A percentile compares a stretch with the other conserved stretches of the same genome.
Evolutionary conservation across 2,329 filamentous ascomycete genomes (phyloP).

Genomic region (Westerdykella sp.): DNA sequence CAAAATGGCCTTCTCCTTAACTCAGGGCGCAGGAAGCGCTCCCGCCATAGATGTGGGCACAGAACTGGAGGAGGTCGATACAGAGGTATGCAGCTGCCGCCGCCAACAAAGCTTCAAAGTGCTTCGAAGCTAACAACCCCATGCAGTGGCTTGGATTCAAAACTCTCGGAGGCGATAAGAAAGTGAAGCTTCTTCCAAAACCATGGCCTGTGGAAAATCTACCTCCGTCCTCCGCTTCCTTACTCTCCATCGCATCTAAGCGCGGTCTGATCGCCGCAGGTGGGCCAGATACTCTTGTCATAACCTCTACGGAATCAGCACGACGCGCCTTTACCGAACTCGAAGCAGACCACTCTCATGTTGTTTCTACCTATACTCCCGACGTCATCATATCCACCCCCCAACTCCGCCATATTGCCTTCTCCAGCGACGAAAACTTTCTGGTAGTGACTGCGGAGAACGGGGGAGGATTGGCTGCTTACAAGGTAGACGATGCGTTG

Average conservation of each 20-base stretch:
- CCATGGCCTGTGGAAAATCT: constrained; percentile 65
- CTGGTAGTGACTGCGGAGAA: constrained; percentile 76
- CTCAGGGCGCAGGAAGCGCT: constrained; percentile 39
- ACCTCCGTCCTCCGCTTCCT: constrained; percentile 70
- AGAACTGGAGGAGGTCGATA: constrained; percentile 71
- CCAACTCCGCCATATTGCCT: constrained; percentile 80
- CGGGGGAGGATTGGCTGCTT: constrained; percentile 76
- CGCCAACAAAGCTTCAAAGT: neutral
- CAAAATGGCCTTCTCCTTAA: constrained; percentile 62
- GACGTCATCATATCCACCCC: constrained; percentile 67
- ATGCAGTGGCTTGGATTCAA: constrained; percentile 69
- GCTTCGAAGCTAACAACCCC: constrained; percentile 4
- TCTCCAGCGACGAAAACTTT: constrained; percentile 82
- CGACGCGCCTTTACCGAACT: constrained; percentile 61
- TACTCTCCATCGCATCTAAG: constrained; percentile 74
- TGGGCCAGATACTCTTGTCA: constrained; percentile 69
- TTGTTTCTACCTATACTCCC: constrained; percentile 65
- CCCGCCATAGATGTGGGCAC: constrained; percentile 50
- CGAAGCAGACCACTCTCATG: constrained; percentile 52
- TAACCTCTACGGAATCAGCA: constrained; percentile 71
- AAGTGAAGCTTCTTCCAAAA: constrained; percentile 69
- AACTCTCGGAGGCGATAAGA: constrained; percentile 62
- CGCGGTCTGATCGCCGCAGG: constrained; percentile 82
- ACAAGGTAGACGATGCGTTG: constrained; percentile 64
- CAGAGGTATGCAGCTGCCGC: constrained; percentile 56